Conservation (phyloP, 352 stramenopile genomes). For the Pythium rishiriense region DNA sequence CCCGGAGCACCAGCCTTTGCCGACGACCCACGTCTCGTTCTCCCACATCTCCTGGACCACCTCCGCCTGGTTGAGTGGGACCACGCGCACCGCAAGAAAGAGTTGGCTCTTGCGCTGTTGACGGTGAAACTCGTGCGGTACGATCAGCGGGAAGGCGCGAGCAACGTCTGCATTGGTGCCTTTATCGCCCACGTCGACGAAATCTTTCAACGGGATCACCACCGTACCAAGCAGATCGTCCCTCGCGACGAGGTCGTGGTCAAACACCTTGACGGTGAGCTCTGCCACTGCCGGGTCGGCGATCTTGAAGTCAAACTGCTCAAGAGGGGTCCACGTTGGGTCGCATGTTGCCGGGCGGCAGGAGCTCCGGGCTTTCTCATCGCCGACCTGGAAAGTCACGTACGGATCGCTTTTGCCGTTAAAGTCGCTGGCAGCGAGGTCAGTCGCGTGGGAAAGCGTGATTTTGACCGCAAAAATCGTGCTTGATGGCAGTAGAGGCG, state of each 20-base stretch:
- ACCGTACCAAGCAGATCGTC: constrained; percentile 33
- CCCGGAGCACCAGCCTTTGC: constrained; percentile 29
- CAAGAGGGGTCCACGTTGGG: constrained; percentile 32
- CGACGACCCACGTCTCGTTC: constrained; percentile 36
- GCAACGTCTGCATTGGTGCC: background rate
- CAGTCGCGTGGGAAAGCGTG: constrained; percentile 33
- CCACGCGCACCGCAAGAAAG: constrained; percentile 27
- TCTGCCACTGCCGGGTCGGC: constrained; percentile 12
- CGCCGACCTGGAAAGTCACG: constrained; percentile 29
- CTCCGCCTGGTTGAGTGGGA: constrained; percentile 24
- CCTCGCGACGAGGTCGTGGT: constrained; percentile 30
- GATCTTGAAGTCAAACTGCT: constrained; percentile 44
- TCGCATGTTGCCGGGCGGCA: constrained; percentile 27
- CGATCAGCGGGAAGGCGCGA: constrained; percentile 22
- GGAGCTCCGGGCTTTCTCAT: constrained; percentile 30
- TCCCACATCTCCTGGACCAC: constrained; percentile 37
- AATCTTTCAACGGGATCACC: constrained; percentile 27
- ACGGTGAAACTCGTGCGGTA: constrained; percentile 15
- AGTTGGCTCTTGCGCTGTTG: constrained; percentile 18
- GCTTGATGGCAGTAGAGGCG: background rate
- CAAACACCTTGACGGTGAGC: constrained; percentile 32
- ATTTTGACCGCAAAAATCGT: constrained; percentile 24
- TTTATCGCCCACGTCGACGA: constrained; percentile 9
- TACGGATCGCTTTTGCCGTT: constrained; percentile 41
- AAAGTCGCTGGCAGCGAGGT: constrained; percentile 32